Evolutionary conservation across 2,329 filamentous ascomycete genomes (phyloP), one percentile per base, ranked within the genome.

Genomic region (Orbilia ellipsospora): DNA sequence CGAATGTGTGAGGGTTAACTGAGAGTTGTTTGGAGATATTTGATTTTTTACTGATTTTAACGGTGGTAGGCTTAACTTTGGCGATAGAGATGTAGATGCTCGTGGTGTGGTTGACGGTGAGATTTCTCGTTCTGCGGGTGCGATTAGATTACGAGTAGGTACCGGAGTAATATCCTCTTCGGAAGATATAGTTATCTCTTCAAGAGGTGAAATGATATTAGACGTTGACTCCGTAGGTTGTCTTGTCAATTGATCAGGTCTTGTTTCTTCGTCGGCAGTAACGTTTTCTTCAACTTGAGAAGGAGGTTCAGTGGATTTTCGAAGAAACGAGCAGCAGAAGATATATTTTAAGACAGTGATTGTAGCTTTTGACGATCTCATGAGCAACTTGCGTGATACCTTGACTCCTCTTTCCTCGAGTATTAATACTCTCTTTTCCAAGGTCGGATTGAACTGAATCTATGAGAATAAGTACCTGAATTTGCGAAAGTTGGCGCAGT

Each of bases 291-390:
- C 51, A 44, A 6, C 40, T 18, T 26, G 8, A 56, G 51, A 50
- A 3, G 23, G 57, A 18, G 18, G 12, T 13, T 50, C 13, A 5
- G 42, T 40, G 4, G 20, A 48, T 18, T 28, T 55, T 66, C 26
- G 51, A 50, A 48, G 51, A 20, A 16, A 31, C 2, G 31, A 6
- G 52, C 62, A 66, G 26, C 62, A 66, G 62, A 66, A 48, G 12
- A 66, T 48, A 5, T 26, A 18, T 16, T 28, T 31, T 23, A 66
- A 12, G 13, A 57, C 13, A 6, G 10, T 50, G 6, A 15, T 2
- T 36, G 52, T 36, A 16, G 36, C 23, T 45, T 57, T 23, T 36
- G 42, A 12, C 40, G 62, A 16, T 18, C 20, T 36, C 62, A 66
- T 66, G 57, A 66, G 51, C 48, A 56, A 23, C 15, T 51, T 2